Percentiles rank a stretch among this genome's conserved stretches.
phyloP scores from a whole-genome alignment of 2,329 filamentous ascomycete species.

The Byssochlamys sp. region DNA sequence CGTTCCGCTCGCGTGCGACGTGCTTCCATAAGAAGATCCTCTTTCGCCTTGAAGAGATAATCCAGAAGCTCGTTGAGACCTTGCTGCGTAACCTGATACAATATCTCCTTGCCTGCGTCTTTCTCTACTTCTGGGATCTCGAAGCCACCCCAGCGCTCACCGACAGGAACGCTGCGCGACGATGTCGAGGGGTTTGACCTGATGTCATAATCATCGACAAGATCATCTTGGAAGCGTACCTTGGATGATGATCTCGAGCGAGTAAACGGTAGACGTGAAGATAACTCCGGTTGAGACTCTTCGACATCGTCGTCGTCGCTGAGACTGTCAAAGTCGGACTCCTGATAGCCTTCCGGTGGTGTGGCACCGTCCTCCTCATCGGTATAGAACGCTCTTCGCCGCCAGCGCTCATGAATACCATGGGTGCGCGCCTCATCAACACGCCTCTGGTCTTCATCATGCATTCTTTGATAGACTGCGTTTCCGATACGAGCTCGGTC shows the following conservation, averaged over 20 bases:
- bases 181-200: constrained; percentile 64
- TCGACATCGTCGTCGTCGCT: constrained; percentile 48
- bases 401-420: constrained; percentile 61
- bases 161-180: constrained; percentile 55
- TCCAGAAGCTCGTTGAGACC: constrained; percentile 89
- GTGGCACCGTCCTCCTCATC: constrained; percentile 71
- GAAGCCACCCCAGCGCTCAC: constrained; percentile 65
- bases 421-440: constrained; percentile 29
- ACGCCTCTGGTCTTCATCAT: constrained; percentile 27
- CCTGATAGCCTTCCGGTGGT: constrained; percentile 52
- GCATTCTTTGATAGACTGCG: constrained; percentile 29
- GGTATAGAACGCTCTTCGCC: constrained; percentile 67
- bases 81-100: constrained; percentile 86
- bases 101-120: constrained; percentile 75
- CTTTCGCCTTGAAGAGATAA: constrained; percentile 69
- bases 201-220: constrained; percentile 56
- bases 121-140: constrained; percentile 70
- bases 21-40: constrained; percentile 63
- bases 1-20: constrained; percentile 54
- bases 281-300: constrained; percentile 16
- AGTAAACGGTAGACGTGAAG: constrained; percentile 36
- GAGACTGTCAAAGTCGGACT: constrained; percentile 30
- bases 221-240: constrained; percentile 64
- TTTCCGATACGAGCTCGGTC: constrained; percentile 33
- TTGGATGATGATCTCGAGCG: constrained; percentile 68